Evolutionary conservation across 164 flowering plant species (phyloP), one percentile per base, ranked within the genome.

Genomic region (Amborella trichopoda): DNA sequence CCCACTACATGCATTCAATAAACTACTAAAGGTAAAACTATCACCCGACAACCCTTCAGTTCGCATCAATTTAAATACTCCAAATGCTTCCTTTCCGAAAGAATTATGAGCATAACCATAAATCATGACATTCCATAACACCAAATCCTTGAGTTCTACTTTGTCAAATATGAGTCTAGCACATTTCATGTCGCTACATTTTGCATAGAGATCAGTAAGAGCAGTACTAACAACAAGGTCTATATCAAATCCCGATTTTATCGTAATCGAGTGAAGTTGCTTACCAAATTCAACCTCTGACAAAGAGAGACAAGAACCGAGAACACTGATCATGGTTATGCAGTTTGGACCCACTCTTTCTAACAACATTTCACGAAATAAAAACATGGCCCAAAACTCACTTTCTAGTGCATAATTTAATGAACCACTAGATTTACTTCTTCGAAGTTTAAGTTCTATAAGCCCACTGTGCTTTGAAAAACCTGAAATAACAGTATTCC

Each of bases 101-200:
- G 55, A 44, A 67, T 76, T 82, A 24, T 57, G 48, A 21, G 55
- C 66, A 72, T 71, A 76, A 46, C 77, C 62, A 40, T 80, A 68
- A 39, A 78, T 45, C 79, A 80, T 76, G 41, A 68, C 82, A 60
- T 75, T 79, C 85, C 95, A 76, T 37, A 69, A 53, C 40, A 79
- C 83, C 59, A 75, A 47, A 60, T 77, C 83, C 58, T 57, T 70
- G 8, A 19, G 19, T 44, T 40, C 2, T 32, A 60, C 66, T 14
- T 19, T 26, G 59, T 76, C 71, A 54, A 84, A 81, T 26, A 61
- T 71, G 27, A 41, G 43, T 40, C 71, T 48, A 3, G 81, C 80
- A 39, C 75, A 72, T 46, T 53, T 63, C 24, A 73, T 60, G 26
- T 58, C 51, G 9, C 78, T 69, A 51, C 57, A 62, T 48, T 77